Conservation (phyloP, 2,329 filamentous ascomycete genomes). For the Colletotrichum siamense region DNA sequence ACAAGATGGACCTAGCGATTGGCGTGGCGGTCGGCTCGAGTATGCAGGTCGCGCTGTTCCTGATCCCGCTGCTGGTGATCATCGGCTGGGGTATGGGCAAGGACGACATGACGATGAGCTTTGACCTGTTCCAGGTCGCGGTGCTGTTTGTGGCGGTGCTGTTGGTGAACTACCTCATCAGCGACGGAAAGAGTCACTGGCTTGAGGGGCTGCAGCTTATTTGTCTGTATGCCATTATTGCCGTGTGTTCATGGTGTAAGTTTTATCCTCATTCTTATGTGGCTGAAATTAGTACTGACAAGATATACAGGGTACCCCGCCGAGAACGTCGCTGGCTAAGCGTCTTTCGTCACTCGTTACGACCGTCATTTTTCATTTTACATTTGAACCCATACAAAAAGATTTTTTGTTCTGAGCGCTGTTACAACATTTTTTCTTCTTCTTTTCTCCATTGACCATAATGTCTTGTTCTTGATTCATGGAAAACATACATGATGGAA, state of each 20-base stretch:
- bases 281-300: background rate
- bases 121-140: conserved; percentile 89
- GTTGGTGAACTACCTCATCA: conserved; percentile 84
- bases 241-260: conserved; percentile 69
- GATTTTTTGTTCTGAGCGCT: background rate
- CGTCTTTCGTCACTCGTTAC: background rate
- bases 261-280: conserved; percentile 10
- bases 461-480: conserved; percentile 6
- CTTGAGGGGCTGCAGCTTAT: conserved; percentile 79
- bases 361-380: background rate
- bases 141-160: conserved; percentile 84
- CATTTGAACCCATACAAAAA: background rate
- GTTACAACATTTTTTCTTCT: background rate
- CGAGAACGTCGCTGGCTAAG: conserved; percentile 12
- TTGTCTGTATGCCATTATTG: conserved; percentile 81
- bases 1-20: conserved; percentile 86
- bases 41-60: conserved; percentile 81
- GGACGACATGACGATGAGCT: conserved; percentile 80
- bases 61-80: conserved; percentile 78
- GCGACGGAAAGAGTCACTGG: conserved; percentile 84
- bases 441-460: background rate
- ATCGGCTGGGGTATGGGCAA: conserved; percentile 78
- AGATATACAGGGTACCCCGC: background rate
- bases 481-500: background rate
- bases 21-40: conserved; percentile 81